Percentiles rank a stretch among this genome's conserved stretches.
Evolutionary conservation across 768 basidiomycete genomes (phyloP).

Genomic region (Candolleomyces efflorescens): DNA sequence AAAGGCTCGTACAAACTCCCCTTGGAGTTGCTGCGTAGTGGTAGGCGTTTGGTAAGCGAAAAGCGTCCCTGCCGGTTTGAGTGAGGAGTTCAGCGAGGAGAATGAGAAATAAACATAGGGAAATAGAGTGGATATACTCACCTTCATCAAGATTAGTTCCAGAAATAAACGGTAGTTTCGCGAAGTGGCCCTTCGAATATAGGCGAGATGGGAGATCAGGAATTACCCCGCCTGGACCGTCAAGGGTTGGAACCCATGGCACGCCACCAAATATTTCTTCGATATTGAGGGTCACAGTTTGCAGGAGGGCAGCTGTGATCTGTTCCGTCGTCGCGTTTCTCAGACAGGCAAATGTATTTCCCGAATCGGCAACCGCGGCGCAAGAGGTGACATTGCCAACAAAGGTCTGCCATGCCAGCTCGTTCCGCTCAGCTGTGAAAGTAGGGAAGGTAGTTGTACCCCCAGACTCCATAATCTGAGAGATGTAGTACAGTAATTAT

Average conservation of each 20-base stretch:
- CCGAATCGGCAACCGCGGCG: conserved; percentile 16
- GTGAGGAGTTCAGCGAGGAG: too few species aligned
- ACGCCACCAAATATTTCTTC: background rate
- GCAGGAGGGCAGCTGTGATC: conserved; percentile 17
- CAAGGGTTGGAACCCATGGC: conserved; percentile 35
- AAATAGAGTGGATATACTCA: conserved; percentile 10
- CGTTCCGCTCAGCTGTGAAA: conserved; percentile 25
- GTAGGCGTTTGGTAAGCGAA: too few species aligned
- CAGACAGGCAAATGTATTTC: conserved; percentile 33
- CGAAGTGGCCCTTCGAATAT: conserved; percentile 20
- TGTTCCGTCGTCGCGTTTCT: conserved; percentile 18
- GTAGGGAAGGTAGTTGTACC: conserved; percentile 29
- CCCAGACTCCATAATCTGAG: conserved; percentile 39
- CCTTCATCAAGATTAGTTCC: conserved; percentile 46
- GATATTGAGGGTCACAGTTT: conserved; percentile 2
- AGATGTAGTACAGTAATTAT: too few species aligned
- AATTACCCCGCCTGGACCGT: conserved; percentile 30
- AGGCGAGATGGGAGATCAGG: conserved; percentile 35
- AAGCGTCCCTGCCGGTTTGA: too few species aligned
- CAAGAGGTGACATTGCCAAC: conserved; percentile 33
- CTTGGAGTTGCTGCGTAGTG: too few species aligned
- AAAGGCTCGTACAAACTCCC: too few species aligned
- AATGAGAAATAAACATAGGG: too few species aligned
- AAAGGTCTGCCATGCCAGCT: conserved; percentile 35
- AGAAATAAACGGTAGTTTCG: conserved; percentile 39